Evolutionary conservation across 768 basidiomycete species (phyloP), one percentile per base, ranked within the genome.

Genomic region (Mycena kentingensis): DNA sequence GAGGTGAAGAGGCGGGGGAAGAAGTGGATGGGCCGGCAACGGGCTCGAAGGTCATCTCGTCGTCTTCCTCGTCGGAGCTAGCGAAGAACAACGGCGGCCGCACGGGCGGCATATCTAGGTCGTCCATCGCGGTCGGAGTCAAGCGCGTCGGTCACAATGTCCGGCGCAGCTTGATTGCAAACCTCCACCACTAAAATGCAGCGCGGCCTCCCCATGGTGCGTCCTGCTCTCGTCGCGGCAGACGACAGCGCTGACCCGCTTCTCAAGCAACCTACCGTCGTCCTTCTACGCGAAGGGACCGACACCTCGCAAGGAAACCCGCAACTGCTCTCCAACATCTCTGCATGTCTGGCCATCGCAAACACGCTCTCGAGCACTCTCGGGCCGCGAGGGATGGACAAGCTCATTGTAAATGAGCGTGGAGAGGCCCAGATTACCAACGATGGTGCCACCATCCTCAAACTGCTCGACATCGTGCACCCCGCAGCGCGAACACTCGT

Each of bases 311-410:
- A 97, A 72, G 95, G 95, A 65, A 93, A 87, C 57, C 83, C 86
- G 4, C 94, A 98, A 69, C 74, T 98, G 25, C 79, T 98, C 25
- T 95, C 92, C 47, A 98, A 98, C 72, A 99, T 98, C 67, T 86
- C 92, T 3, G 95, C 96, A 69, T 98, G 96, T 76, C 84, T 95
- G 51, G 93, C 95, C 16, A 88, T 99, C 60, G 74, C 95, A 41
- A 84, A 93, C 67, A 98, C 93, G 2, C 82, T 99, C 48, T 80
- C 97, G 19, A 93, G 83, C 50, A 98, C 97, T 27, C 84, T 99
- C n/a, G 97, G 97, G 13, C 97, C 97, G 7, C 79, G 97, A 54
- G 97, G 97, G 57, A 98, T 99, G 97, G 97, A 99, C 71, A 98
- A 98, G 69, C 78, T 98, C 38, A 97, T 97, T 60, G 96, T 98